These are phyloP conservation scores for Capsicum rhomboideum DNA, from an alignment of 257 asterid genomes.

Conservation along the genomic window DNA sequence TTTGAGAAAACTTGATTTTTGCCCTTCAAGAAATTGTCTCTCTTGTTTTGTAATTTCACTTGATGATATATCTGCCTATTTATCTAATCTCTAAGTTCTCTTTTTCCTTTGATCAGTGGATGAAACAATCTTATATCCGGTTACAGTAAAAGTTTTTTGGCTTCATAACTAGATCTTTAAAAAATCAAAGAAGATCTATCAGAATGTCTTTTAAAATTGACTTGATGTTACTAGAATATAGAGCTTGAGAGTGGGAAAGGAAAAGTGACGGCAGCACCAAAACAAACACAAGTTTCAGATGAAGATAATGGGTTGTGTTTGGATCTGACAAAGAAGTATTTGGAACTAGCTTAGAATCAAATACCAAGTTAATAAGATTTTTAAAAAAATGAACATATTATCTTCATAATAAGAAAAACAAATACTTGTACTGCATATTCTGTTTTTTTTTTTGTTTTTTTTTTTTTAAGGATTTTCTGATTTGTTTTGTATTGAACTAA, in stretches of 20 bases:
- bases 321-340: not conserved
- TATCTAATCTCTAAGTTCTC: not conserved
- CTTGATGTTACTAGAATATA: not conserved
- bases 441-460: not conserved
- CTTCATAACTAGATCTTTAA: not conserved
- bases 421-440: not conserved
- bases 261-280: not conserved
- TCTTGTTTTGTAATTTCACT: not conserved
- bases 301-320: not conserved
- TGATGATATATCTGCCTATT: not conserved
- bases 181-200: not conserved
- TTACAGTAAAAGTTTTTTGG: conserved; percentile 3
- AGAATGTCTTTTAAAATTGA: not conserved
- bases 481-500: not conserved
- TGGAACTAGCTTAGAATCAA: not conserved
- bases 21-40: not conserved
- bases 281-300: not conserved
- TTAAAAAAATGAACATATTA: not conserved
- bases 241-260: not conserved
- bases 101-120: not conserved
- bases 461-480: not conserved
- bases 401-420: not conserved
- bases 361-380: not conserved
- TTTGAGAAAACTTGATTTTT: not conserved
- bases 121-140: conserved; percentile 28